A percentile compares a stretch with the other conserved stretches of the same genome.
Conservation (phyloP, 2,329 filamentous ascomycete species). For the Byssochlamys sp. region DNA sequence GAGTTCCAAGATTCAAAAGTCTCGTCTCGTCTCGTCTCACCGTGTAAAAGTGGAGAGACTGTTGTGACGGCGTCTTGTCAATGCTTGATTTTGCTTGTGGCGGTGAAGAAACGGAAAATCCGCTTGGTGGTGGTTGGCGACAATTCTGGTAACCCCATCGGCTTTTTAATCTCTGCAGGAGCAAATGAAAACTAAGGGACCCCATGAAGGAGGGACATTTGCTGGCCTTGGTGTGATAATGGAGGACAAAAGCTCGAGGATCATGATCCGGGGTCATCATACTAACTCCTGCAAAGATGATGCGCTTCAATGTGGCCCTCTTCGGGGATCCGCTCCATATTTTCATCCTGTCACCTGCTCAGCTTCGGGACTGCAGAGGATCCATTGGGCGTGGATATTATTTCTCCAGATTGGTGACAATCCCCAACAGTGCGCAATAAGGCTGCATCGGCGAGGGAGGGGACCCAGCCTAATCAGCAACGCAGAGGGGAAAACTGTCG, state of each 20-base stretch:
- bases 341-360: background rate
- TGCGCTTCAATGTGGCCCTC: background rate
- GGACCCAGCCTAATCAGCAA: background rate
- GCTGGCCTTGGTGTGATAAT: background rate
- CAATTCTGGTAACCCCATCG: background rate
- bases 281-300: background rate
- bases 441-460: background rate
- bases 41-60: background rate
- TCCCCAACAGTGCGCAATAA: background rate
- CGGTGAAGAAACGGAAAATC: background rate
- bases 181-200: too few relatives aligned
- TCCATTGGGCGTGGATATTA: background rate
- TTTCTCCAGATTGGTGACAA: background rate
- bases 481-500: background rate
- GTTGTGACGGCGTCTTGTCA: background rate
- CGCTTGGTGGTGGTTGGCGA: background rate
- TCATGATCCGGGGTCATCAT: background rate
- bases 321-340: background rate
- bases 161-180: background rate
- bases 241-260: background rate
- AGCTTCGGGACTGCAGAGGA: background rate
- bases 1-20: background rate
- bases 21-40: background rate
- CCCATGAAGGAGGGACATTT: background rate
- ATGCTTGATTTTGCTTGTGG: constrained; percentile 1